Percentiles rank a stretch among this genome's conserved stretches.
Conservation (phyloP, 2,329 filamentous ascomycete species). For the Talaromyces marneffei region DNA sequence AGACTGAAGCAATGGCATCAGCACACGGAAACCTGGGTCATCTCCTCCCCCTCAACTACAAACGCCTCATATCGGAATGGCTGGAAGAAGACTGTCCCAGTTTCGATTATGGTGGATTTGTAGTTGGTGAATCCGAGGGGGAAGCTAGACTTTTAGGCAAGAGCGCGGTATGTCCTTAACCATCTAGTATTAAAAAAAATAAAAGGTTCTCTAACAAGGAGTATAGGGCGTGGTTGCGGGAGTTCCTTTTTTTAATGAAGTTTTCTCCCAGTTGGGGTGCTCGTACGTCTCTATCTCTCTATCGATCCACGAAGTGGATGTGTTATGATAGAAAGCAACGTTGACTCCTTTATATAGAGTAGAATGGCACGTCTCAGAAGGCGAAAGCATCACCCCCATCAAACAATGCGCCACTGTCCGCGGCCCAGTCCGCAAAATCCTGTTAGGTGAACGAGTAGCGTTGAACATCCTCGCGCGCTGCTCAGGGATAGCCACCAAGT, state of each 20-base stretch:
- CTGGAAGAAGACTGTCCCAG: conserved; percentile 93
- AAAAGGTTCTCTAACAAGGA: background rate
- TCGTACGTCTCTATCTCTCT: conserved; percentile 43
- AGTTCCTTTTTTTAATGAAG: conserved; percentile 90
- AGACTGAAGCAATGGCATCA: conserved; percentile 45
- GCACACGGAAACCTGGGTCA: conserved; percentile 58
- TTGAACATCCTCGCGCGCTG: conserved; percentile 86
- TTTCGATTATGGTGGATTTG: conserved; percentile 95
- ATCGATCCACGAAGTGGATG: background rate
- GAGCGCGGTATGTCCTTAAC: conserved; percentile 39
- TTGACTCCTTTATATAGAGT: conserved; percentile 47
- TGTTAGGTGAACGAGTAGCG: conserved; percentile 90
- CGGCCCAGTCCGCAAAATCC: conserved; percentile 73
- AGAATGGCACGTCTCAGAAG: conserved; percentile 79
- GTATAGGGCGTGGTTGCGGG: conserved; percentile 75
- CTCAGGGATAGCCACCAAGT: conserved; percentile 76
- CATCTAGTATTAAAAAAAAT: background rate
- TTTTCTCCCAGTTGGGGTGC: conserved; percentile 85
- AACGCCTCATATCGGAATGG: conserved; percentile 73
- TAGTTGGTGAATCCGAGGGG: conserved; percentile 61
- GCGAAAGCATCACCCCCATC: conserved; percentile 59
- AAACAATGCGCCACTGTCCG: conserved; percentile 71
- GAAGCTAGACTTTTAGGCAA: conserved; percentile 52
- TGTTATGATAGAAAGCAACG: background rate
- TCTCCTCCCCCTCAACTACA: conserved; percentile 80